phyloP scores from a whole-genome alignment of 2,329 filamentous ascomycete genomes.

The Neodidymelliopsis sp. region DNA sequence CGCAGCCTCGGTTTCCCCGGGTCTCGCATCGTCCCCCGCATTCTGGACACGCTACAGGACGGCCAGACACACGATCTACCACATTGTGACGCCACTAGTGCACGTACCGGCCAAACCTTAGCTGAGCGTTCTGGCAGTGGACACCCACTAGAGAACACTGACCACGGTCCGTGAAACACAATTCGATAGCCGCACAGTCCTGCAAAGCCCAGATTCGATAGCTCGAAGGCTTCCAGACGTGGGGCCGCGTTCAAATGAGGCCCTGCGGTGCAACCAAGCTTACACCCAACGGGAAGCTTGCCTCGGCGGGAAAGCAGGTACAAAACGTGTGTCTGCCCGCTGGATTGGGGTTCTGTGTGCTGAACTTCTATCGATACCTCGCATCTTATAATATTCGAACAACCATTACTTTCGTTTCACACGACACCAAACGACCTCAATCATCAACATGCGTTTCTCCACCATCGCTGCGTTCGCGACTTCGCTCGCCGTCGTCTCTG shows the following conservation, averaged over 20 bases:
- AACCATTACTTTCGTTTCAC: conserved; percentile 12
- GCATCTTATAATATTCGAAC: not conserved
- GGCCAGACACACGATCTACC: conserved; percentile 11
- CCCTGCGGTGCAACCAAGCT: conserved; percentile 12
- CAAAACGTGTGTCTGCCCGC: conserved; percentile 13
- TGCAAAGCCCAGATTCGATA: conserved; percentile 13
- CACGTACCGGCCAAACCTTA: conserved; percentile 1
- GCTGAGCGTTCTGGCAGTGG: not conserved
- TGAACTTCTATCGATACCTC: conserved; percentile 3
- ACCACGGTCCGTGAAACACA: conserved; percentile 3
- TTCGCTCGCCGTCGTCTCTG: conserved; percentile 35
- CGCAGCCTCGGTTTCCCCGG: conserved; percentile 14
- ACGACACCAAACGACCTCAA: not conserved
- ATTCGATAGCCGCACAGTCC: conserved; percentile 13
- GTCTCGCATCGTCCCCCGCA: conserved; percentile 10
- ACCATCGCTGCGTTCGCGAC: conserved; percentile 35
- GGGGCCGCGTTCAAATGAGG: conserved; percentile 5
- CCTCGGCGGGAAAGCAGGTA: conserved; percentile 12
- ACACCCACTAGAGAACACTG: conserved; percentile 5
- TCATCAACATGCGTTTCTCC: conserved; percentile 44
- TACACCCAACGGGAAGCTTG: conserved; percentile 9
- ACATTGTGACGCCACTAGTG: conserved; percentile 7
- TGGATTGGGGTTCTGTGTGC: not conserved
- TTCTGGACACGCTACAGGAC: conserved; percentile 8
- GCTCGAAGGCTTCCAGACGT: not conserved